Evolutionary conservation across 2,329 filamentous ascomycete species (phyloP).

Genomic region (Fusarium sp.): DNA sequence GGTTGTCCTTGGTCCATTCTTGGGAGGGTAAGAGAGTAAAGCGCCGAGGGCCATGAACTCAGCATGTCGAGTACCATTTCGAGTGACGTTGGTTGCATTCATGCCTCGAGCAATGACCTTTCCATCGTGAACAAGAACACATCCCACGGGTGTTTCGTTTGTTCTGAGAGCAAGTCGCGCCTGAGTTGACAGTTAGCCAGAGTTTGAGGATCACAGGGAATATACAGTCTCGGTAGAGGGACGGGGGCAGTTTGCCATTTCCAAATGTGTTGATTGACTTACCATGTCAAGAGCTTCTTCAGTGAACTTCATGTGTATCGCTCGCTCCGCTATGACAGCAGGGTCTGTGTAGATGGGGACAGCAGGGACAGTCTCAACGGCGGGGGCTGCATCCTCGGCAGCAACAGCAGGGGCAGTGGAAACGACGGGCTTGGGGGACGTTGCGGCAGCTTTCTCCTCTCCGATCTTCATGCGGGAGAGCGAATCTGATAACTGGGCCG

Average conservation of each 20-base stretch:
- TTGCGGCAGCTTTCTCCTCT: background rate
- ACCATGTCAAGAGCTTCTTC: constrained; percentile 89
- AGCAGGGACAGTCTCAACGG: background rate
- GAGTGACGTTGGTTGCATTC: constrained; percentile 94
- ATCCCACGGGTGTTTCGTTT: constrained; percentile 96
- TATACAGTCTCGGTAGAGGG: background rate
- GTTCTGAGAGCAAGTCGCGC: constrained; percentile 84
- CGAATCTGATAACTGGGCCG: constrained; percentile 3
- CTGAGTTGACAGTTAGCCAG: constrained; percentile 53
- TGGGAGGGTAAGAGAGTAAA: constrained; percentile 56
- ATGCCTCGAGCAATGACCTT: constrained; percentile 88
- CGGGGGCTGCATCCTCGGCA: background rate
- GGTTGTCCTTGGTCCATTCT: constrained; percentile 43
- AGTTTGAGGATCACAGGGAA: background rate
- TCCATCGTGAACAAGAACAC: constrained; percentile 85
- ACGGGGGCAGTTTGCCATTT: background rate
- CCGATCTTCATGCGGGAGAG: constrained; percentile 35
- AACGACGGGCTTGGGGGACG: background rate
- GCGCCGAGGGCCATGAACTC: constrained; percentile 87
- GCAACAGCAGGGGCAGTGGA: background rate
- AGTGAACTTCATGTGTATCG: constrained; percentile 70
- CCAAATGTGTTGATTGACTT: constrained; percentile 40
- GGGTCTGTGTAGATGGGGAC: constrained; percentile 40
- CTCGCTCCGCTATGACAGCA: constrained; percentile 45
- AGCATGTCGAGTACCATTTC: constrained; percentile 92